Evolutionary conservation across 148 eudicot species (phyloP).

Genomic region (Heliamphora exappendiculata): DNA sequence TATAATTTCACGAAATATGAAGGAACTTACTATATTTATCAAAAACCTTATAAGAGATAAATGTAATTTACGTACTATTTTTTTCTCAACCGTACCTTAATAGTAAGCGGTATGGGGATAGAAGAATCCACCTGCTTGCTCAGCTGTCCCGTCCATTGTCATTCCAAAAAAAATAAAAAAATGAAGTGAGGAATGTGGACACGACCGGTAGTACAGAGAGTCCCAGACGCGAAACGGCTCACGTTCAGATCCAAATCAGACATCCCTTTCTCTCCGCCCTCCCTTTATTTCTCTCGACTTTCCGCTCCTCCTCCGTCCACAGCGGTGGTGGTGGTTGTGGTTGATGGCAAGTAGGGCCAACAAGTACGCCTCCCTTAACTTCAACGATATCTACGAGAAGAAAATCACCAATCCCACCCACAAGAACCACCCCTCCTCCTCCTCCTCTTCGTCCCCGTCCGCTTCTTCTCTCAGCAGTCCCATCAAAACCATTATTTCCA

Average conservation of each 20-base stretch:
- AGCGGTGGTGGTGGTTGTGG: slow-evolving; percentile 17
- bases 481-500: slow-evolving; percentile 32
- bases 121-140: no score
- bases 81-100: no score
- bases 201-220: no score
- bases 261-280: background rate
- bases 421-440: background rate
- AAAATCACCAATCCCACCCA: slow-evolving; percentile 20
- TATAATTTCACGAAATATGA: no score
- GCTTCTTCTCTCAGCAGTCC: slow-evolving; percentile 16
- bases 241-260: background rate
- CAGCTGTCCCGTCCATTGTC: no score
- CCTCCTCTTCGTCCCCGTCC: background rate
- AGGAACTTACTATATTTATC: no score
- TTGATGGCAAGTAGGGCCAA: slow-evolving; percentile 71
- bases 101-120: no score
- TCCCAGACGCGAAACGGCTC: no score
- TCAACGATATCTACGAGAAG: slow-evolving; percentile 72
- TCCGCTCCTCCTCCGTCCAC: background rate
- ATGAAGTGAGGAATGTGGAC: no score
- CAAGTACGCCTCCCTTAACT: slow-evolving; percentile 66
- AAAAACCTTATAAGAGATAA: no score
- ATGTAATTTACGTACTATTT: no score
- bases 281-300: background rate
- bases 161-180: no score